These are phyloP conservation scores for Stenogyne calaminthoides DNA, from an alignment of 305 asterid species.

Conservation along the genomic window DNA sequence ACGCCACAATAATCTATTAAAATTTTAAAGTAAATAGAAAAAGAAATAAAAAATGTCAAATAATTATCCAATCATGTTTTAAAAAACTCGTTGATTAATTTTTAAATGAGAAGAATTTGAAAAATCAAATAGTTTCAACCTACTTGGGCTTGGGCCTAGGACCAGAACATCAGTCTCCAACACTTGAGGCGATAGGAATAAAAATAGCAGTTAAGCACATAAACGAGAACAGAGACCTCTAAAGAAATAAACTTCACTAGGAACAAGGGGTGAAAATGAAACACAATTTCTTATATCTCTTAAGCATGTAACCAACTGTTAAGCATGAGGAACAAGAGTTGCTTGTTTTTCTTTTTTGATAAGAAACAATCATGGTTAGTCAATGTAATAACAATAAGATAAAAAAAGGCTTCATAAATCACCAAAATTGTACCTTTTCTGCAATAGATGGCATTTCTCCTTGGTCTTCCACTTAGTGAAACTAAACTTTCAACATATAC, in stretches of 20 bases:
- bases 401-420: slow-evolving; percentile 10
- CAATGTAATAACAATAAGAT: not conserved
- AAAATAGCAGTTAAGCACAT: too few species aligned
- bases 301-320: not conserved
- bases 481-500: slow-evolving; percentile 56
- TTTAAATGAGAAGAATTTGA: not conserved
- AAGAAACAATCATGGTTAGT: not conserved
- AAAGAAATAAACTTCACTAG: not conserved
- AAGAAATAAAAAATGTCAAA: too few species aligned
- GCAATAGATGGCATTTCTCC: slow-evolving; percentile 9
- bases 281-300: too few species aligned
- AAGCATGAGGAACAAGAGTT: not conserved
- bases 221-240: too few species aligned
- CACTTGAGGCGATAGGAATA: not conserved
- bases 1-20: too few species aligned
- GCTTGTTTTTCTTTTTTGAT: not conserved
- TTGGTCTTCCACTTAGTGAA: slow-evolving; percentile 29
- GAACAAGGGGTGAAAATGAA: too few species aligned
- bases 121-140: not conserved
- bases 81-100: not conserved
- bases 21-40: too few species aligned
- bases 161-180: not conserved
- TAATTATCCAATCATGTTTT: too few species aligned
- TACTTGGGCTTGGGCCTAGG: not conserved
- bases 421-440: slow-evolving; percentile 8